Evolutionary conservation across 78 protist genomes (phyloP), one percentile per base, ranked within the genome.

Genomic region (Anaeramoeba ignava): DNA sequence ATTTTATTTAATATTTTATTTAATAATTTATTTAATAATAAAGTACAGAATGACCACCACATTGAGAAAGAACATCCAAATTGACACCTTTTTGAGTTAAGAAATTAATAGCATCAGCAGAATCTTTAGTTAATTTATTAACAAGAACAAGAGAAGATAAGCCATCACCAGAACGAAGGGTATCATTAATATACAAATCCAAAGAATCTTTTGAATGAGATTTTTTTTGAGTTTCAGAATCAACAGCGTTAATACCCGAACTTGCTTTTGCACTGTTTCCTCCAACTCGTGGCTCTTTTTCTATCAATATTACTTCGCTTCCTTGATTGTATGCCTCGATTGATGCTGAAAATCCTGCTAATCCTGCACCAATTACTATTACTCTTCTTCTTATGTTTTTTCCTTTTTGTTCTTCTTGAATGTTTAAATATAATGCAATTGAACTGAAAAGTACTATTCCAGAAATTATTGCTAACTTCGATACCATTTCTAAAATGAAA

Each of bases 181-280:
- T 85, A 91, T 92, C 94, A 37, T 86, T 42, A 33, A 33, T 3
- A 78, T 88, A 90, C 39, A 0, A 1, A 36, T 3, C 89, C 37
- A 79, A 73, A 33, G 82, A 38, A 88, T 91, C 94, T 2, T 36
- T 33, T 83, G 83, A 54, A 0, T 80, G 42, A 40, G 3, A 41
- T 40, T 39, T 3, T 42, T 23, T 67, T 81, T 92, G 94, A 37
- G 89, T 31, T 3, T 34, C 34, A 8, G 94, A 88, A 12, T 2
- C 86, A 0, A 91, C 88, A 1, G 88, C 94, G 80, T 92, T 92
- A 36, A 92, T 90, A 31, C 95, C 93, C 0, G 91, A 87, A n/a
- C 92, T 87, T n/a, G 95, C 95, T 81, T 92, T 90, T 33, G 92
- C 84, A 0, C 90, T 86, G 88, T 92, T 92, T 39, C 95, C 95